phyloP scores from a whole-genome alignment of 371 early-diverging fungal genomes.

The Circinella minor region DNA sequence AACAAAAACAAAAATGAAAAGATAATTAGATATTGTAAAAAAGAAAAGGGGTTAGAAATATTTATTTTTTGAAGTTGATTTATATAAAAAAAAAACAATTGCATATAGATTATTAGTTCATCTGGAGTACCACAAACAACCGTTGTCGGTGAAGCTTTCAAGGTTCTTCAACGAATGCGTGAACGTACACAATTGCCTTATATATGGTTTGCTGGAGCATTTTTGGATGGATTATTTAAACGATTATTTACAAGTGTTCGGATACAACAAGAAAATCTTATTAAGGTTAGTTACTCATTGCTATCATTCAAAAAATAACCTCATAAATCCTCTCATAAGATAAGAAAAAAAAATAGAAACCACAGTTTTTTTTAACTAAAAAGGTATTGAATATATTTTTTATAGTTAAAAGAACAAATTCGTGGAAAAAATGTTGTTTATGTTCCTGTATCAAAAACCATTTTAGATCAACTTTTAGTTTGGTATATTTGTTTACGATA shows the following conservation, averaged over 20 bases:
- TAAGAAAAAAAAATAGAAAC: no score
- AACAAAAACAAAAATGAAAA: no score
- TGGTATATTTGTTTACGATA: conserved; percentile 56
- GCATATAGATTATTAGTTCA: conserved; percentile 39
- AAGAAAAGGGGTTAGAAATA: no score
- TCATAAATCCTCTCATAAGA: neutral
- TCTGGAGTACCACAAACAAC: conserved; percentile 56
- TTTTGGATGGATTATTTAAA: conserved; percentile 44
- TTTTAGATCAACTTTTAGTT: conserved; percentile 47
- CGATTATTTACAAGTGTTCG: conserved; percentile 44
- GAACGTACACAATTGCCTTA: conserved; percentile 54
- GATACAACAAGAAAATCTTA: conserved; percentile 33
- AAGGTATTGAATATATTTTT: neutral
- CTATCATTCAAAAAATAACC: neutral
- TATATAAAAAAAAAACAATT: neutral
- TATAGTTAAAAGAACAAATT: conserved; percentile 38
- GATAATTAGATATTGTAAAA: no score
- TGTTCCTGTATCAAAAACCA: conserved; percentile 52
- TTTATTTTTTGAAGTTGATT: no score
- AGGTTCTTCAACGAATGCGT: conserved; percentile 49
- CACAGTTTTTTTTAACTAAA: no score
- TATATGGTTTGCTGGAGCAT: conserved; percentile 56
- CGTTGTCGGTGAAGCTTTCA: conserved; percentile 50
- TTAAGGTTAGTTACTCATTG: conserved; percentile 16
- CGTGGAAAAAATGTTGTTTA: conserved; percentile 51